Conservation (phyloP, 2,329 filamentous ascomycete species). For the Ophiostoma himal-ulmi region DNA sequence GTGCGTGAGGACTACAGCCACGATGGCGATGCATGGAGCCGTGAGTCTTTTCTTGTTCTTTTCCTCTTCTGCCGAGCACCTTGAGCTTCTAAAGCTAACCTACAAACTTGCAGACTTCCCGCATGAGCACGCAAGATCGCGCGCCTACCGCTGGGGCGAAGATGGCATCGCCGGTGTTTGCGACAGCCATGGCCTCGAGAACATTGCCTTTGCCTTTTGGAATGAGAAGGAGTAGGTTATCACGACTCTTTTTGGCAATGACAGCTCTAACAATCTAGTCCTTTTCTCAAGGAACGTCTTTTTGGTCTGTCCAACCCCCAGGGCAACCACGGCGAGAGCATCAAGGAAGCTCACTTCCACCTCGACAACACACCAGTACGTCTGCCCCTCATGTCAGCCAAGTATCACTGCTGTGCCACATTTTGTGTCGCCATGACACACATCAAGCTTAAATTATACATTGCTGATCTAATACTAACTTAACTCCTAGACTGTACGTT, state of each 20-base stretch:
- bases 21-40: slow-evolving; percentile 92
- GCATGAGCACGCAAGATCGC: slow-evolving; percentile 82
- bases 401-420: background rate
- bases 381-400: slow-evolving; percentile 13
- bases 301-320: slow-evolving; percentile 95
- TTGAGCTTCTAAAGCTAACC: slow-evolving; percentile 10
- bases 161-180: slow-evolving; percentile 93
- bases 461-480: slow-evolving; percentile 28
- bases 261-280: slow-evolving; percentile 51
- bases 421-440: background rate
- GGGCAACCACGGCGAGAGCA: slow-evolving; percentile 92
- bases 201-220: slow-evolving; percentile 95
- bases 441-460: slow-evolving; percentile 32
- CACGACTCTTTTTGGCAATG: background rate
- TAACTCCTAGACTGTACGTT: slow-evolving; percentile 41
- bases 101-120: slow-evolving; percentile 65
- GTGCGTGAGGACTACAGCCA: slow-evolving; percentile 73
- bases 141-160: slow-evolving; percentile 91
- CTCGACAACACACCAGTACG: slow-evolving; percentile 81
- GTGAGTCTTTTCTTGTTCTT: slow-evolving; percentile 49
- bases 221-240: slow-evolving; percentile 81
- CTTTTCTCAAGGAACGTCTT: slow-evolving; percentile 88
- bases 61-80: slow-evolving; percentile 9
- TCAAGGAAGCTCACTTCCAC: slow-evolving; percentile 96
- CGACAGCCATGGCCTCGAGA: slow-evolving; percentile 83